phyloP scores from a whole-genome alignment of 805 yeast genomes.

The Maudiozyma pseudohumilis region DNA sequence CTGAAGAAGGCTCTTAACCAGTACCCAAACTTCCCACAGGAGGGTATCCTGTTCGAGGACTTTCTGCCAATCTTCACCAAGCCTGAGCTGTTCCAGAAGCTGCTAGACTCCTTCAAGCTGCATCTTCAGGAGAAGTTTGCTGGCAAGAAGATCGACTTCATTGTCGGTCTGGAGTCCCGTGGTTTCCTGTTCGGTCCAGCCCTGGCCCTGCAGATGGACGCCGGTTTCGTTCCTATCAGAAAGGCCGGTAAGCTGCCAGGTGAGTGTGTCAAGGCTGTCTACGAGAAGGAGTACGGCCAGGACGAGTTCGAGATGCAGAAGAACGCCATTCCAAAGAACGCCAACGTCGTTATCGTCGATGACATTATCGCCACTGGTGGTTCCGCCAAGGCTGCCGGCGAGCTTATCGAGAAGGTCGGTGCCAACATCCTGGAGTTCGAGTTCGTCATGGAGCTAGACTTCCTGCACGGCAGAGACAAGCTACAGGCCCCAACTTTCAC shows the following conservation, averaged over 20 bases:
- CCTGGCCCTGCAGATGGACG: constrained; percentile 76
- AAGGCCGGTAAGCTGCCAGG: constrained; percentile 96
- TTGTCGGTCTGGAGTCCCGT: constrained; percentile 92
- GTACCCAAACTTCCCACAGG: constrained; percentile 88
- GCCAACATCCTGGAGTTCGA: constrained; percentile 71
- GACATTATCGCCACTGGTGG: constrained; percentile 99
- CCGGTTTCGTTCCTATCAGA: constrained; percentile 92
- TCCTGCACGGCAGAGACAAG: constrained; percentile 86
- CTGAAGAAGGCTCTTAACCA: constrained; percentile 51
- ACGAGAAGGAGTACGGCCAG: constrained; percentile 84
- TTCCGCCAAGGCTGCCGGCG: constrained; percentile 89
- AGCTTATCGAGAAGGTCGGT: constrained; percentile 55
- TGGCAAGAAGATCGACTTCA: constrained; percentile 63
- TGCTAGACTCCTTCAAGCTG: constrained; percentile 68
- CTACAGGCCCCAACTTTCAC: constrained; percentile 85
- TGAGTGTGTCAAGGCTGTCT: constrained; percentile 56
- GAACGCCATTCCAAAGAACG: constrained; percentile 67
- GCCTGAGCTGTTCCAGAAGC: constrained; percentile 71
- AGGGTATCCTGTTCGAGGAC: constrained; percentile 92
- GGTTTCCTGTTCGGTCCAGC: constrained; percentile 97
- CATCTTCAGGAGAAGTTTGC: constrained; percentile 52
- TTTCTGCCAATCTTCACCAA: constrained; percentile 86
- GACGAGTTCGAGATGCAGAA: constrained; percentile 85
- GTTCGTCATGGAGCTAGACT: constrained; percentile 90
- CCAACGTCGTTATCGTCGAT: constrained; percentile 81